Evolutionary conservation across 129 eudicot genomes (phyloP), one percentile per base, ranked within the genome.

Genomic region (Sambucus nigra): DNA sequence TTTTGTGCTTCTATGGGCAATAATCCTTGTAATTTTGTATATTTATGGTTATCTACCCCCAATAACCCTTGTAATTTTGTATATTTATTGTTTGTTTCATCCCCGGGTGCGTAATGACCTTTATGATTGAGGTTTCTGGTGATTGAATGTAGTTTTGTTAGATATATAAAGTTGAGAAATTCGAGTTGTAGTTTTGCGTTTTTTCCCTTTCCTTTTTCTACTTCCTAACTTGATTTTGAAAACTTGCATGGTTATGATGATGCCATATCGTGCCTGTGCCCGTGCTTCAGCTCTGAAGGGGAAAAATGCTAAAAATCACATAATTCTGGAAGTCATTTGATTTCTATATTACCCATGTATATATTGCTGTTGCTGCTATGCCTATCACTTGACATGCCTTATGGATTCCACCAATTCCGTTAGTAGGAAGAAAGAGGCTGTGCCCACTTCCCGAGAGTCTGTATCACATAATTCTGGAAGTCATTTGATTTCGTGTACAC

Each of bases 381-480:
- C 22, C 13, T 16, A 5, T n/a, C 16, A 25, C 15, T 1, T 42
- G n/a, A 0, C 20, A 17, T 1, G 21, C 20, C 17, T 19, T 45
- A 61, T 64, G 74, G 95, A 91, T 27, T 91, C 95, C 20, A 67
- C 80, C 55, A 59, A 55, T 59, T 69, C 81, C n/a, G 61, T 76
- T 26, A 71, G 51, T 28, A 71, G 69, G 48, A 74, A 81, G 55
- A 81, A 81, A 69, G 57, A 40, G 12, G 23, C 64, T 31, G 66
- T 32, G 7, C 38, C 66, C 39, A 16, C 66, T 25, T 51, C 82
- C 51, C 41, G 25, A 10, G 53, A 46, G 14, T 56, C 60, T 11
- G 49, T 59, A 31, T 55, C 5, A 29, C 8, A 4, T 29, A 29
- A 8, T 29, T 29, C n/a, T n/a, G n/a, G n/a, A n/a, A n/a, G n/a